Base-by-base conservation (phyloP, 1,284 basidiomycete species). In the Fomitopsis palustris region DNA sequence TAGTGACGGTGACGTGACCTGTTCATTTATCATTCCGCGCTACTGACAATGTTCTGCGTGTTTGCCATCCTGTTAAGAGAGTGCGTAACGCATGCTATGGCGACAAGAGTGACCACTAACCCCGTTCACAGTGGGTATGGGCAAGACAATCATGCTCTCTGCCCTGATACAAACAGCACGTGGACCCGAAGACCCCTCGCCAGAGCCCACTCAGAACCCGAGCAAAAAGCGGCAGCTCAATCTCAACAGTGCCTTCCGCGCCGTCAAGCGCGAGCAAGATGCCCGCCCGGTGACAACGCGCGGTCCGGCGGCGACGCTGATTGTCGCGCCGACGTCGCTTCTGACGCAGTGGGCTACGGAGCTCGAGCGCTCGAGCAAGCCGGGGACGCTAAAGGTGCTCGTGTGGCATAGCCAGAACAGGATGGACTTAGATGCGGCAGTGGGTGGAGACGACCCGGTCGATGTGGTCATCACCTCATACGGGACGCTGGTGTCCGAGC, bases 131-230 rank as follows among this genome's bases (percentile, higher is more conserved):
- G 85, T 90, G 93, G 93, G 96, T 9, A 93, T 98, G 86, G 96
- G 96, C 4, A 99, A 99, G 77, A 98, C 96, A 0, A 95, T 96
- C 68, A 96, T 97, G 94, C 77, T 98, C 54, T 92, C 95, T 1
- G 88, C 94, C 12, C 82, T 98, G 39, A 90, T 98, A 27, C 95
- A 97, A 65, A 87, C 86, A 12, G 93, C 90, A 62, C 81, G 81
- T 41, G 80, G 79, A 19, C 73, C 77, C 1, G 80, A 82, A 45
- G 53, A 41, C 61, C 69, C 75, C 27, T 61, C 65, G 0, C 70
- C 73, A 1, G 74, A 73, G 6, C 57, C 67, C 19, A 68, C 63
- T 10, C 58, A 56, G 25, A 59, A 58, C 27, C 65, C 72, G n/a
- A 61, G 70, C 14, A 84, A 81, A 63, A 69, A 75, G 6, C 81